Evolutionary conservation across 352 stramenopile species (phyloP).

Genomic region (Phytopythium cucurbitacearum): DNA sequence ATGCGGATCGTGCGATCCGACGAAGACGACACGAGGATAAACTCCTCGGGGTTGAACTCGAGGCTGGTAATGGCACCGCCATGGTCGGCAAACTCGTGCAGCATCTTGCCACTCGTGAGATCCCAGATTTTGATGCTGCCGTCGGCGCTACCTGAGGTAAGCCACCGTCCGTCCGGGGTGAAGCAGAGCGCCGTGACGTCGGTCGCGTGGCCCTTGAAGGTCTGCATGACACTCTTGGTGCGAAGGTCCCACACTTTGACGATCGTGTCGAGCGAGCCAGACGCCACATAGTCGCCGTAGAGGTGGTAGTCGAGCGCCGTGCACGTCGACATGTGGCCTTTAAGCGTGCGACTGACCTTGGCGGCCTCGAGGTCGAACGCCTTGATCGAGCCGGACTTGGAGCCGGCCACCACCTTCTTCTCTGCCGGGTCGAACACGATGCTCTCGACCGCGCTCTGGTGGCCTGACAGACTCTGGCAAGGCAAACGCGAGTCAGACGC

Average conservation of each 20-base stretch:
- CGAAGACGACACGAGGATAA: conserved; percentile 77
- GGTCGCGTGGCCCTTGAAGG: conserved; percentile 75
- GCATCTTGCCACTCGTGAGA: conserved; percentile 68
- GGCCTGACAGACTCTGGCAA: conserved; percentile 60
- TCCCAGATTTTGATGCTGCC: conserved; percentile 85
- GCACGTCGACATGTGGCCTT: conserved; percentile 83
- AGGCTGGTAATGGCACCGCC: conserved; percentile 70
- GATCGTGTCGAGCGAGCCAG: conserved; percentile 74
- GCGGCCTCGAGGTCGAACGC: conserved; percentile 76
- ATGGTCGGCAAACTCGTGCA: conserved; percentile 75
- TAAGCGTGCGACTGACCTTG: conserved; percentile 76
- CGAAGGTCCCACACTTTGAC: conserved; percentile 86
- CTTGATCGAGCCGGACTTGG: conserved; percentile 81
- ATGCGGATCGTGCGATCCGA: conserved; percentile 77
- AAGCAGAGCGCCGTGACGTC: conserved; percentile 79
- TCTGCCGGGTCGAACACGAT: conserved; percentile 79
- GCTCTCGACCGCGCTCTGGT: conserved; percentile 75
- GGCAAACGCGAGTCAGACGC: too few relatives aligned
- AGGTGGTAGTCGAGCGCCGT: conserved; percentile 81
- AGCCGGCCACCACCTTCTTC: conserved; percentile 71
- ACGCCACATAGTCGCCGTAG: conserved; percentile 85
- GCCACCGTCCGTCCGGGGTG: conserved; percentile 77
- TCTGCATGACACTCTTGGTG: conserved; percentile 85
- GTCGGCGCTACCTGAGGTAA: conserved; percentile 70
- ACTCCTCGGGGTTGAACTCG: conserved; percentile 85